Evolutionary conservation across 257 asterid genomes (phyloP).

Genomic region (Knoxia roxburghii): DNA sequence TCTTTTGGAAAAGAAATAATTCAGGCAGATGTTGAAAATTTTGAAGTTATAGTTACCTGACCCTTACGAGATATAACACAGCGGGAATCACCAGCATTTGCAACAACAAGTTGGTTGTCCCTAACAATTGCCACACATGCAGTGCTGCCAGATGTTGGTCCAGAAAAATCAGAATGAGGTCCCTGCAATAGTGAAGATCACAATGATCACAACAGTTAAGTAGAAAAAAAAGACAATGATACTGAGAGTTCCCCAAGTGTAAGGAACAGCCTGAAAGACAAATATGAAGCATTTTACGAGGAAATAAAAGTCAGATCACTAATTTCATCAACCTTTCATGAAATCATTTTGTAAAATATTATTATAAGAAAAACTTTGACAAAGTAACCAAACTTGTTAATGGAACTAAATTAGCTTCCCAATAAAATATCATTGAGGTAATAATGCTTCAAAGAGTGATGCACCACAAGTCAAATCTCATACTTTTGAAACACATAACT

Average conservation of each 20-base stretch:
- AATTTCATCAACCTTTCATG: neutral
- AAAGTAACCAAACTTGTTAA: neutral
- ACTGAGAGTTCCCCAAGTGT: neutral
- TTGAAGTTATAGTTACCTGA: slow-evolving; percentile 44
- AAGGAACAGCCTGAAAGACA: neutral
- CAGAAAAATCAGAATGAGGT: slow-evolving; percentile 91
- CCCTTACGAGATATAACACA: slow-evolving; percentile 97
- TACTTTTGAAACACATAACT: neutral
- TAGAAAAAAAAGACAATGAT: neutral
- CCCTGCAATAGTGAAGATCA: slow-evolving; percentile 44
- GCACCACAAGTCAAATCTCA: neutral
- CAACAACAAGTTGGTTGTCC: slow-evolving; percentile 75
- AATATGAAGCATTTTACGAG: neutral
- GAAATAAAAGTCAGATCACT: neutral
- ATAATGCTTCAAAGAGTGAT: neutral
- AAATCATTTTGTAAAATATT: neutral
- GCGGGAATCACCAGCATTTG: slow-evolving; percentile 99
- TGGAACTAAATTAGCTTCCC: slow-evolving; percentile 2
- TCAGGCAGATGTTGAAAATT: neutral
- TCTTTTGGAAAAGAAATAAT: neutral
- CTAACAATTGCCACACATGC: slow-evolving; percentile 88
- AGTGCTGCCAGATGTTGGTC: slow-evolving; percentile 95
- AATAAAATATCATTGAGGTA: neutral
- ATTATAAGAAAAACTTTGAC: neutral
- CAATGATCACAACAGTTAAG: slow-evolving; percentile 5